phyloP scores from a whole-genome alignment of 768 basidiomycete species.

The Tephrocybe sp. region DNA sequence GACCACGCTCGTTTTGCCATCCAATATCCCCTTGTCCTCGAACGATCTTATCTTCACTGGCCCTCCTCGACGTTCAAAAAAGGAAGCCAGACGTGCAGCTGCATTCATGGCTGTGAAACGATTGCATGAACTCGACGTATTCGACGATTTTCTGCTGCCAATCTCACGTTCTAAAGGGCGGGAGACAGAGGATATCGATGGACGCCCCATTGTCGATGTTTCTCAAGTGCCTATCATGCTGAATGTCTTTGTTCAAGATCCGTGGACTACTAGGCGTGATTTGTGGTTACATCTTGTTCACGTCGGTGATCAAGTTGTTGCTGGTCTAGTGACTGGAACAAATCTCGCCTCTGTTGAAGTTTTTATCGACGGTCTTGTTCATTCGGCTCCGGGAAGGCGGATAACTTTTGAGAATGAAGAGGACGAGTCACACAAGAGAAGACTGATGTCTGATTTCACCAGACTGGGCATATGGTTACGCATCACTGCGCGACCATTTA shows the following conservation, averaged over 20 bases:
- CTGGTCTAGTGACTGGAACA: constrained; percentile 71
- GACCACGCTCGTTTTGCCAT: constrained; percentile 62
- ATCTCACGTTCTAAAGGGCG: constrained; percentile 50
- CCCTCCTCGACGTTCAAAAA: constrained; percentile 63
- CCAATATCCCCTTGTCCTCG: constrained; percentile 58
- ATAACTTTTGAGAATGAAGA: constrained; percentile 40
- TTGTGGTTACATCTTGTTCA: constrained; percentile 66
- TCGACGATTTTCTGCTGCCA: constrained; percentile 83
- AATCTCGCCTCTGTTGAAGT: constrained; percentile 49
- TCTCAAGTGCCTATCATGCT: constrained; percentile 52
- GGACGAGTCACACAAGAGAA: constrained; percentile 46
- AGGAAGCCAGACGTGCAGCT: constrained; percentile 80
- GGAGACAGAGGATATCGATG: constrained; percentile 55
- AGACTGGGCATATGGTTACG: constrained; percentile 60
- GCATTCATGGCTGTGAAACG: constrained; percentile 77
- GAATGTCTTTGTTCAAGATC: constrained; percentile 62
- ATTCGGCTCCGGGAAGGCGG: constrained; percentile 28
- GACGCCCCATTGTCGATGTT: constrained; percentile 40
- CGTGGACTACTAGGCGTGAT: constrained; percentile 57
- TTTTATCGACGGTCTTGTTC: constrained; percentile 33
- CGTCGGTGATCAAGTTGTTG: constrained; percentile 47
- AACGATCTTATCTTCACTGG: constrained; percentile 59
- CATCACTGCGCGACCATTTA: constrained; percentile 58
- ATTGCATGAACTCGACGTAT: constrained; percentile 69
- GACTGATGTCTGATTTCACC: constrained; percentile 66